phyloP scores from a whole-genome alignment of 352 stramenopile genomes.

The Phytophthora parvispora region DNA sequence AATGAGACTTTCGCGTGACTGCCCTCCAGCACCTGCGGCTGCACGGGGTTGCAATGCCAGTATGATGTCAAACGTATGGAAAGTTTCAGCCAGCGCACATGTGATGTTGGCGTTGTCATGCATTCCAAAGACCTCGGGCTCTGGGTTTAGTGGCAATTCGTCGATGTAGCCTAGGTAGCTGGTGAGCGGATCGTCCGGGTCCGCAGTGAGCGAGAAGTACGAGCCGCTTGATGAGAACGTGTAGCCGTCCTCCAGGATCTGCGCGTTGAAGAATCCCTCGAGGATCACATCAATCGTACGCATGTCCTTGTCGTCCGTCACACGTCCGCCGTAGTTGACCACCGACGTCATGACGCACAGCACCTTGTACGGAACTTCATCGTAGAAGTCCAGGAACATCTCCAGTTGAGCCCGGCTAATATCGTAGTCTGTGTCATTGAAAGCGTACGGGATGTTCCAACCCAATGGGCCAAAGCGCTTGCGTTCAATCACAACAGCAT shows the following conservation, averaged over 20 bases:
- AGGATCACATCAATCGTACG: constrained; percentile 93
- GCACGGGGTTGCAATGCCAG: constrained; percentile 83
- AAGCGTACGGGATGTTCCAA: constrained; percentile 98
- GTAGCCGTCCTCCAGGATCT: constrained; percentile 83
- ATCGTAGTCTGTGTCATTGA: constrained; percentile 97
- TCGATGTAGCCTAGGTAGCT: constrained; percentile 97
- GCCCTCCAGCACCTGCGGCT: constrained; percentile 62
- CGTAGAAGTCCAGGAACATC: constrained; percentile 92
- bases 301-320: constrained; percentile 97
- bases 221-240: constrained; percentile 85
- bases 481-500: constrained; percentile 94
- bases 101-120: constrained; percentile 96
- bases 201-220: constrained; percentile 88
- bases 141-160: constrained; percentile 90
- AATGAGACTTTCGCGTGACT: constrained; percentile 86
- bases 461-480: constrained; percentile 96
- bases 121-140: constrained; percentile 95
- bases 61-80: constrained; percentile 90
- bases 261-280: constrained; percentile 89
- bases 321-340: constrained; percentile 96
- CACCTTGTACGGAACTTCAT: constrained; percentile 89
- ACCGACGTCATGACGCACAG: constrained; percentile 95
- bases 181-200: constrained; percentile 71
- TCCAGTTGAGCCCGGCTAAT: constrained; percentile 89
- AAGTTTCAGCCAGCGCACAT: constrained; percentile 91